A percentile compares a stretch with the other conserved stretches of the same genome.
phyloP scores from a whole-genome alignment of 441 rosid genomes.

The Manihot esculenta region DNA sequence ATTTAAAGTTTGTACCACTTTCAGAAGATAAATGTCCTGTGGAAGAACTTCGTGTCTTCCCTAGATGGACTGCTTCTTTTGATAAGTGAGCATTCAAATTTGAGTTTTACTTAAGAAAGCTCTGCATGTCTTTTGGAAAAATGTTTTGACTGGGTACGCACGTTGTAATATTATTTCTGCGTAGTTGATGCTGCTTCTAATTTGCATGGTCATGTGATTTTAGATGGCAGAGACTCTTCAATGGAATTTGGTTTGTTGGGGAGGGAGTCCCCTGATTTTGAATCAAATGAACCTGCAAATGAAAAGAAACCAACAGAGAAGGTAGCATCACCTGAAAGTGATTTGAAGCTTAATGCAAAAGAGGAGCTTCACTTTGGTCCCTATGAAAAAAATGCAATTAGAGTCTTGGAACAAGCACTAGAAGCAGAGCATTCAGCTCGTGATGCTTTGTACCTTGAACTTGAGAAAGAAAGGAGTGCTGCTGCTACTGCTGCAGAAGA shows the following conservation, averaged over 20 bases:
- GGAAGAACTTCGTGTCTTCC: background rate
- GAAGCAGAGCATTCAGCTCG: constrained; percentile 36
- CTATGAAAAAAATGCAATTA: constrained; percentile 31
- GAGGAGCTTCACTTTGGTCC: constrained; percentile 25
- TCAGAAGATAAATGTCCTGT: background rate
- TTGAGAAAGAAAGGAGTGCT: constrained; percentile 78
- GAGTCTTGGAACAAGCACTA: constrained; percentile 44
- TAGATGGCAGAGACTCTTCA: constrained; percentile 37
- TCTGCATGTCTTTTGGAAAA: constrained; percentile 14
- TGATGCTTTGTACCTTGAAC: constrained; percentile 52
- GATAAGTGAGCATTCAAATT: background rate
- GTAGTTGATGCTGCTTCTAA: constrained; percentile 18
- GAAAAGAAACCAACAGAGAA: constrained; percentile 25
- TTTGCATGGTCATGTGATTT: constrained; percentile 16
- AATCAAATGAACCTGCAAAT: constrained; percentile 34
- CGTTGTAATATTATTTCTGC: constrained; percentile 8
- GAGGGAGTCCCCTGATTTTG: constrained; percentile 31
- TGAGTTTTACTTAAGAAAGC: background rate
- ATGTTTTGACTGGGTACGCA: constrained; percentile 8
- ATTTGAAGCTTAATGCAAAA: constrained; percentile 26
- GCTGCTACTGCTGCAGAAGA: constrained; percentile 80
- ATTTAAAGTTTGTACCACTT: background rate
- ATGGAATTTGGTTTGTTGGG: constrained; percentile 32
- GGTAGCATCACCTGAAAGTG: constrained; percentile 29
- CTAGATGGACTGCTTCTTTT: background rate